These are phyloP conservation scores for Axilococcus clingmanii DNA, from an alignment of 139 green algal species.

Conservation along the genomic window DNA sequence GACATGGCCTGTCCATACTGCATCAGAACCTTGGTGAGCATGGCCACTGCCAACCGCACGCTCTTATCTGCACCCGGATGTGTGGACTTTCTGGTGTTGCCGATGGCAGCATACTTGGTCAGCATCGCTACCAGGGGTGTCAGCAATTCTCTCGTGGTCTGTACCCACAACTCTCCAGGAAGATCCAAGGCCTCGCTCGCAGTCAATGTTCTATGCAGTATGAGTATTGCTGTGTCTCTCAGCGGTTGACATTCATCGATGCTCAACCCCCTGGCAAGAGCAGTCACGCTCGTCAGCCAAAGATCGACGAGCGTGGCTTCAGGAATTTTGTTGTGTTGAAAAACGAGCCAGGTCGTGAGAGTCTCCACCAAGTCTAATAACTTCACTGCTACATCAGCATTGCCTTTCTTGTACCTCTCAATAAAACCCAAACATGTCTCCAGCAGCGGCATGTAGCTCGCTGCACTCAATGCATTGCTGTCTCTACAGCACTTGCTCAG, in stretches of 20 bases:
- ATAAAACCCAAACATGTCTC: slow-evolving; percentile 40
- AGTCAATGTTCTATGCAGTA: slow-evolving; percentile 59
- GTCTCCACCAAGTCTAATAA: slow-evolving; percentile 41
- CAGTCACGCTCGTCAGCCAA: slow-evolving; percentile 44
- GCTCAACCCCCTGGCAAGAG: slow-evolving; percentile 29
- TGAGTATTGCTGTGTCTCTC: slow-evolving; percentile 43
- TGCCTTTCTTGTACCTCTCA: slow-evolving; percentile 32
- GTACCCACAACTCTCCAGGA: slow-evolving; percentile 35
- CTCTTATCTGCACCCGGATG: slow-evolving; percentile 36
- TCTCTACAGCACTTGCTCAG: slow-evolving; percentile 15
- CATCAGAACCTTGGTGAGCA: slow-evolving; percentile 58
- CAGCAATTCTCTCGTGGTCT: slow-evolving; percentile 32
- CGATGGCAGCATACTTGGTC: neutral
- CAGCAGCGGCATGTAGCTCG: slow-evolving; percentile 21
- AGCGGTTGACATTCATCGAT: slow-evolving; percentile 35
- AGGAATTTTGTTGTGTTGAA: slow-evolving; percentile 13
- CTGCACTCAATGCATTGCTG: slow-evolving; percentile 4
- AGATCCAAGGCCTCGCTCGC: slow-evolving; percentile 51
- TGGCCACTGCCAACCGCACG: slow-evolving; percentile 39
- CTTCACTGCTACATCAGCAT: slow-evolving; percentile 22
- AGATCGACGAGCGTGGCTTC: slow-evolving; percentile 37
- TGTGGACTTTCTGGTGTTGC: neutral
- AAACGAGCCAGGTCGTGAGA: slow-evolving; percentile 40
- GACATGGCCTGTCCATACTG: slow-evolving; percentile 33
- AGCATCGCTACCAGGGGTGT: slow-evolving; percentile 29